Percentiles rank a stretch among this genome's conserved stretches.
These are phyloP conservation scores for Penicillium sp. DNA, from an alignment of 2,329 filamentous ascomycete genomes.

Conservation along the genomic window DNA sequence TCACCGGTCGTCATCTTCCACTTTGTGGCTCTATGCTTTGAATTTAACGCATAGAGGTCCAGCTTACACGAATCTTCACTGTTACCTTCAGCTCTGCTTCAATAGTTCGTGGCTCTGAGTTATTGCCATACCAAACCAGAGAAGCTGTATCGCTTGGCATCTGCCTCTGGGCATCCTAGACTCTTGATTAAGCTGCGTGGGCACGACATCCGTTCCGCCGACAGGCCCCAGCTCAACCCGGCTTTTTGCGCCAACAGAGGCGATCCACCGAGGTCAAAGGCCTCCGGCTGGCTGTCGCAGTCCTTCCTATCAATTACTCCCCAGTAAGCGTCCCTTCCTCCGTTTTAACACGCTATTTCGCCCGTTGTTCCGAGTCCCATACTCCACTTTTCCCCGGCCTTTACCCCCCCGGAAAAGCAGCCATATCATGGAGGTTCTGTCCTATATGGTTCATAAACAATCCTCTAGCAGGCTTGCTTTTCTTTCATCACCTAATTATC, in stretches of 20 bases:
- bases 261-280: constrained; percentile 22
- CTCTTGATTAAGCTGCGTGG: neutral
- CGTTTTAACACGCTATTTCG: constrained; percentile 27
- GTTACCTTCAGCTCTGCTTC: neutral
- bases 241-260: constrained; percentile 20
- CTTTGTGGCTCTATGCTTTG: neutral
- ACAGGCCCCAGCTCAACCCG: constrained; percentile 24
- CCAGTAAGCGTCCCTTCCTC: constrained; percentile 30
- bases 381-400: constrained; percentile 19
- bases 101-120: neutral
- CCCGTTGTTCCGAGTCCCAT: constrained; percentile 25
- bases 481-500: neutral
- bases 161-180: neutral
- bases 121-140: neutral
- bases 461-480: neutral
- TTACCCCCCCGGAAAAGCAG: constrained; percentile 18
- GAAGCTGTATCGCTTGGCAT: constrained; percentile 4
- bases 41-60: neutral
- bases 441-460: constrained; percentile 12
- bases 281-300: constrained; percentile 3
- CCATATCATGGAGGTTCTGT: constrained; percentile 14
- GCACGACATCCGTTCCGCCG: constrained; percentile 40
- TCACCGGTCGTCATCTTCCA: neutral
- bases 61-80: neutral
- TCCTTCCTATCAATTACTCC: constrained; percentile 7